Conservation (phyloP, 805 yeast species). For the Teunomyces pallodes region DNA sequence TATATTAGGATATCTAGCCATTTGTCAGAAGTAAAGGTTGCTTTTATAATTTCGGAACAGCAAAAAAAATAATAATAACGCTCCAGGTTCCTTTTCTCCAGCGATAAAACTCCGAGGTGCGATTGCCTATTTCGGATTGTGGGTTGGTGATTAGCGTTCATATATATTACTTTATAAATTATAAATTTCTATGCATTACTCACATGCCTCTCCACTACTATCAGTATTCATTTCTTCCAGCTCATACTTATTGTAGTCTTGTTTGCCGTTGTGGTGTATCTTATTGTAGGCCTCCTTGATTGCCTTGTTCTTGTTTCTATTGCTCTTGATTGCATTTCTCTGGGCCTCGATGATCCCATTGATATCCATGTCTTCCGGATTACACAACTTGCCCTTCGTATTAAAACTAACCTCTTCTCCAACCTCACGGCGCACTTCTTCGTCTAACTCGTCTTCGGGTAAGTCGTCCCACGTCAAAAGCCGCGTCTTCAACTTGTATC, state of each 20-base stretch:
- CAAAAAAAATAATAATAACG: too few species aligned
- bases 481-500: constrained; percentile 58
- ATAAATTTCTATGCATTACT: not conserved
- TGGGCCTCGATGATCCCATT: constrained; percentile 37
- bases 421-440: constrained; percentile 35
- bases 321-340: constrained; percentile 32
- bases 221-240: not conserved
- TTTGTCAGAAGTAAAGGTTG: too few species aligned
- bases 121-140: not conserved
- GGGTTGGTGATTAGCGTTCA: too few species aligned
- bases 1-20: too few species aligned
- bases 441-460: constrained; percentile 39
- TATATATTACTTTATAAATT: not conserved
- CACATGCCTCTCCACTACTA: not conserved
- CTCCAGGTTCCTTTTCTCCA: constrained; percentile 1
- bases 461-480: constrained; percentile 72
- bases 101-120: not conserved
- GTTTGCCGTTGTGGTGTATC: not conserved
- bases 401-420: constrained; percentile 38
- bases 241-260: not conserved
- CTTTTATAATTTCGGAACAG: too few species aligned
- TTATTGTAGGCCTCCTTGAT: constrained; percentile 39
- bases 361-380: constrained; percentile 39
- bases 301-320: constrained; percentile 41
- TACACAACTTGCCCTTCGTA: constrained; percentile 28